Percentiles rank a stretch among this genome's conserved stretches.
Conservation (phyloP, 1,284 basidiomycete genomes). For the Trichosporon sp. region DNA sequence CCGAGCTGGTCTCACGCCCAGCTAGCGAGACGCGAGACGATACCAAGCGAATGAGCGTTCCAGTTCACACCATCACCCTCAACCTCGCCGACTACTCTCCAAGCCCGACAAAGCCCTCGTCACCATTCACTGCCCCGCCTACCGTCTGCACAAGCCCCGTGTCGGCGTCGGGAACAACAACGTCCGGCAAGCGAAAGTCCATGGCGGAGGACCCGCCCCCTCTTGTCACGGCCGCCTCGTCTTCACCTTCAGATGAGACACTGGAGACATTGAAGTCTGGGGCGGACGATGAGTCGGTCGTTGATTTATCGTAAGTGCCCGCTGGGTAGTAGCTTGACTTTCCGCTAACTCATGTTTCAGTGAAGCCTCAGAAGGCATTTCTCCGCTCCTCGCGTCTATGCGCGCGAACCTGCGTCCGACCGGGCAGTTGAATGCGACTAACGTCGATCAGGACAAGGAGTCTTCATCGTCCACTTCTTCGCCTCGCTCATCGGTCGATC, state of each 20-base stretch:
- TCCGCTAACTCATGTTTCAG: conserved; percentile 9
- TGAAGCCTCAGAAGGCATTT: conserved; percentile 19
- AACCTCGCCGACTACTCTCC: conserved; percentile 42
- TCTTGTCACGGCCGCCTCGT: neutral
- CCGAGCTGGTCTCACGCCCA: conserved; percentile 23
- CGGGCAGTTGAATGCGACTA: conserved; percentile 22
- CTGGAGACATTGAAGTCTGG: neutral
- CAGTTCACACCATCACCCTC: conserved; percentile 41
- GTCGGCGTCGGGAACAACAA: neutral
- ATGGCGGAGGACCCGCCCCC: neutral
- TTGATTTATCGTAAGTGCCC: conserved; percentile 17
- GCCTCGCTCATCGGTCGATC: conserved; percentile 28
- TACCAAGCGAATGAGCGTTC: conserved; percentile 22
- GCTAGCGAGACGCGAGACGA: conserved; percentile 32
- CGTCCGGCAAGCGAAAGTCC: conserved; percentile 10
- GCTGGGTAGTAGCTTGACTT: neutral
- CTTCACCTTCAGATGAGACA: neutral
- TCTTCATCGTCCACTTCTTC: conserved; percentile 13
- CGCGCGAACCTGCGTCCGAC: conserved; percentile 31
- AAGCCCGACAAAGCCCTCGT: neutral
- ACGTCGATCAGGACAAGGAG: conserved; percentile 14
- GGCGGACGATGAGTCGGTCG: conserved; percentile 6
- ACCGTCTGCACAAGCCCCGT: conserved; percentile 1
- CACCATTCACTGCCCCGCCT: neutral
- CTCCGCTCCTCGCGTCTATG: conserved; percentile 26